Evolutionary conservation across 768 basidiomycete genomes (phyloP).

Genomic region (Lentinula edodes): DNA sequence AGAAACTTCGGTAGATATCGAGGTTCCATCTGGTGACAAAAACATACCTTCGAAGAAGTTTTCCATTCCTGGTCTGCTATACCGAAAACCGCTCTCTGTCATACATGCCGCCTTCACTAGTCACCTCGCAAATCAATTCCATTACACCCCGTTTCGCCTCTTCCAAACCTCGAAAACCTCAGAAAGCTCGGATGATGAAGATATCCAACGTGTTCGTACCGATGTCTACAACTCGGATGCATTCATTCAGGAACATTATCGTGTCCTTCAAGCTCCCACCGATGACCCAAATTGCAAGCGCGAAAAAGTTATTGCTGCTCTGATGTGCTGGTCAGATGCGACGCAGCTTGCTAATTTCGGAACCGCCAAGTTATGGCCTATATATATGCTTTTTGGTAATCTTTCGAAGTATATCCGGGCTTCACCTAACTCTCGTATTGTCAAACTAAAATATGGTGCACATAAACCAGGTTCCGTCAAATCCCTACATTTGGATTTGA

Average conservation of each 20-base stretch:
- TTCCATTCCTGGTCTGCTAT: conserved; percentile 19
- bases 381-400: no score
- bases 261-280: background rate
- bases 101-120: conserved; percentile 18
- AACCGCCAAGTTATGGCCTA: no score
- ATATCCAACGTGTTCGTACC: conserved; percentile 6
- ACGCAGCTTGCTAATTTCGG: no score
- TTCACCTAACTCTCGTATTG: no score
- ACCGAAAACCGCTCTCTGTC: conserved; percentile 17
- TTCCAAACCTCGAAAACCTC: conserved; percentile 9
- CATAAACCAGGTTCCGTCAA: conserved; percentile 9
- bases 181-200: background rate
- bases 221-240: conserved; percentile 17
- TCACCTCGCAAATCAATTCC: conserved; percentile 14
- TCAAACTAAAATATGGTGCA: no score
- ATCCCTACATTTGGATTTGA: conserved; percentile 9
- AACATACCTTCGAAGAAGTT: conserved; percentile 14
- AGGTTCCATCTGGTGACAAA: conserved; percentile 17
- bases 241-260: conserved; percentile 14
- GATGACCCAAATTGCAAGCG: no score
- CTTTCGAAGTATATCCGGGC: no score
- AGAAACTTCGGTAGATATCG: conserved; percentile 18
- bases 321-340: no score
- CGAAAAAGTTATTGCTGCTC: no score
- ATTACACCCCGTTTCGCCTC: conserved; percentile 19